These are phyloP conservation scores for Steccherinum ochraceum DNA, from an alignment of 768 basidiomycete genomes.

Conservation along the genomic window DNA sequence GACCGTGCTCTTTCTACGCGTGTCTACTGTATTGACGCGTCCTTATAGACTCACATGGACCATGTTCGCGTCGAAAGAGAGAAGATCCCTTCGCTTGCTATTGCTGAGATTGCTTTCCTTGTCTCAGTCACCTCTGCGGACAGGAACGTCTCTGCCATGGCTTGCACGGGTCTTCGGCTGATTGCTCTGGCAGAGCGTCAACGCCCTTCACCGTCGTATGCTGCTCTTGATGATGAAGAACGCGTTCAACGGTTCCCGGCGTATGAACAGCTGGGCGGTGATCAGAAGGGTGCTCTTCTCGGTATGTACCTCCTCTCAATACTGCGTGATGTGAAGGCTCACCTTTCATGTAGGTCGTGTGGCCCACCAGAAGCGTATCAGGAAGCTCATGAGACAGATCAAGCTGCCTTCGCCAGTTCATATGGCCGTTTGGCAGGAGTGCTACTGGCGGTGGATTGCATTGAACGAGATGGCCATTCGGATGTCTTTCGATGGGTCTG, in stretches of 20 bases:
- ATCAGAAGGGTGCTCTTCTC: conserved; percentile 61
- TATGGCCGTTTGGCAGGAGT: conserved; percentile 78
- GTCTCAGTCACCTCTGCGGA: conserved; percentile 68
- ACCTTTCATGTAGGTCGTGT: conserved; percentile 50
- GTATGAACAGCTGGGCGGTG: conserved; percentile 68
- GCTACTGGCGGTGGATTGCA: conserved; percentile 67
- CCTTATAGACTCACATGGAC: neutral
- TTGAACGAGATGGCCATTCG: conserved; percentile 54
- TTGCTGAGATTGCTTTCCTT: conserved; percentile 69
- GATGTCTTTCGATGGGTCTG: conserved; percentile 21
- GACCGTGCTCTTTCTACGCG: neutral
- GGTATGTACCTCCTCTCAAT: conserved; percentile 38
- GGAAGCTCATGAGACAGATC: conserved; percentile 62
- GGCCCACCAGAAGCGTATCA: conserved; percentile 73
- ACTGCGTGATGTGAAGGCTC: neutral
- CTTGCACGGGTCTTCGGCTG: conserved; percentile 62
- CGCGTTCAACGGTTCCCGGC: conserved; percentile 63
- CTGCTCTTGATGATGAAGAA: conserved; percentile 51
- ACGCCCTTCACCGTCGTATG: conserved; percentile 47
- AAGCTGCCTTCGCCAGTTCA: conserved; percentile 61
- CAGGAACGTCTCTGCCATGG: conserved; percentile 56
- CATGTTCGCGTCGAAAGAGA: conserved; percentile 10
- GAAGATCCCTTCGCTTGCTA: conserved; percentile 56
- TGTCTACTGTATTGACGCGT: neutral
- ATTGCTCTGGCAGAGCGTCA: conserved; percentile 63